Evolutionary conservation across 169 alveolate genomes (phyloP).

Genomic region (Eimeria tenella): DNA sequence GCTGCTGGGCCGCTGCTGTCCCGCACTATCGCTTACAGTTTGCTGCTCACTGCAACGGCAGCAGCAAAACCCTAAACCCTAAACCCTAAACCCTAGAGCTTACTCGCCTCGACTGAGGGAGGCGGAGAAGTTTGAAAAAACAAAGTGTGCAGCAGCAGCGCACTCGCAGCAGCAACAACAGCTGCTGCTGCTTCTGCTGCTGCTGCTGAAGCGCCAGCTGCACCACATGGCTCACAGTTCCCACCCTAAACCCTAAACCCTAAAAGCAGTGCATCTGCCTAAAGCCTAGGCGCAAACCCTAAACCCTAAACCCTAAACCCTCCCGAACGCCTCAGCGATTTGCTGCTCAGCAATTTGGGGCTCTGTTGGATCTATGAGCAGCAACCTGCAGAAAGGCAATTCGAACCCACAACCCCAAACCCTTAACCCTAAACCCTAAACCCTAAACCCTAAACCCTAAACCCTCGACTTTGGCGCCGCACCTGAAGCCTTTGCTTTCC

Average conservation of each 20-base stretch:
- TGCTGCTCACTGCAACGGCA: no score
- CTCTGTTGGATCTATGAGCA: slow-evolving; percentile 22
- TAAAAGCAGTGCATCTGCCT: not conserved
- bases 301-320: slow-evolving; percentile 13
- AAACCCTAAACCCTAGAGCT: not conserved
- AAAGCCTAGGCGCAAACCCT: slow-evolving; percentile 5
- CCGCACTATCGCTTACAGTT: no score
- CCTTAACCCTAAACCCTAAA: slow-evolving; percentile 48
- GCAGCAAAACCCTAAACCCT: not conserved
- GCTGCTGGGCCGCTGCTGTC: no score
- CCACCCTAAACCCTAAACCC: no score
- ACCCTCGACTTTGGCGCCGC: slow-evolving; percentile 8
- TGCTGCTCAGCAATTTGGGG: slow-evolving; percentile 24
- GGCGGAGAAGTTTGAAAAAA: no score
- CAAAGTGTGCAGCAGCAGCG: not conserved
- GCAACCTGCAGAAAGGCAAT: not conserved
- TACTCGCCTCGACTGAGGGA: not conserved
- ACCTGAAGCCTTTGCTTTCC: not conserved
- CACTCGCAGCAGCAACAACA: not conserved
- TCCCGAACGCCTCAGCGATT: not conserved
- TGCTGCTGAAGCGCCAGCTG: not conserved
- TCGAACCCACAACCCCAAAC: slow-evolving; percentile 11
- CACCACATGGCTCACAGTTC: not conserved
- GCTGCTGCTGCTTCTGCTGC: not conserved
- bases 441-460: slow-evolving; percentile 51